phyloP scores from a whole-genome alignment of 495 filamentous ascomycete species.

The Haplographium delicatum region DNA sequence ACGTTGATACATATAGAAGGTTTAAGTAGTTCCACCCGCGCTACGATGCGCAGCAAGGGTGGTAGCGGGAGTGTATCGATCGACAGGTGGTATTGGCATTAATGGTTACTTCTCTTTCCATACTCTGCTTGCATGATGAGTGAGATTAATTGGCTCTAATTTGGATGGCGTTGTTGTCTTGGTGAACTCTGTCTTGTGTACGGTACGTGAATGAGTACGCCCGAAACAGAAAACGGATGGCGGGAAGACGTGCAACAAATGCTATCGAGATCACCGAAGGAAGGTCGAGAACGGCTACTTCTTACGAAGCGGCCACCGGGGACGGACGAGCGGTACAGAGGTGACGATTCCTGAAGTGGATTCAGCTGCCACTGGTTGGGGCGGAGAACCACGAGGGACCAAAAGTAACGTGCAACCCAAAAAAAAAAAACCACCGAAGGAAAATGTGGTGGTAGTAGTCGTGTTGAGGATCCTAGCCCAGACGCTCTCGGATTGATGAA shows the following conservation, averaged over 20 bases:
- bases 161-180: too few species aligned
- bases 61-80: slow-evolving; percentile 2
- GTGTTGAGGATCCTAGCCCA: slow-evolving; percentile 5
- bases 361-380: slow-evolving; percentile 1
- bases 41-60: slow-evolving; percentile 21
- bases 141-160: background rate
- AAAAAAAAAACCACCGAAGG: background rate
- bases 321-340: slow-evolving; percentile 5
- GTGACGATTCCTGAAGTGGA: background rate
- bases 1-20: slow-evolving; percentile 30
- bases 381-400: background rate
- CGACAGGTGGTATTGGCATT: slow-evolving; percentile 3
- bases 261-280: slow-evolving; percentile 7
- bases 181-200: too few species aligned
- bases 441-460: background rate
- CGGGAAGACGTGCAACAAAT: background rate
- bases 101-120: slow-evolving; percentile 7
- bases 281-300: too few species aligned
- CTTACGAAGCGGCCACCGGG: slow-evolving; percentile 11
- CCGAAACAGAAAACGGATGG: slow-evolving; percentile 11
- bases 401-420: slow-evolving; percentile 23
- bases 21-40: slow-evolving; percentile 3
- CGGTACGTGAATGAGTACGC: too few species aligned
- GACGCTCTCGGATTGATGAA: slow-evolving; percentile 7
- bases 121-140: slow-evolving; percentile 7